Percentiles rank a stretch among this genome's conserved stretches.
These are phyloP conservation scores for Penicillium silybi DNA, from an alignment of 495 filamentous ascomycete species.

Conservation along the genomic window DNA sequence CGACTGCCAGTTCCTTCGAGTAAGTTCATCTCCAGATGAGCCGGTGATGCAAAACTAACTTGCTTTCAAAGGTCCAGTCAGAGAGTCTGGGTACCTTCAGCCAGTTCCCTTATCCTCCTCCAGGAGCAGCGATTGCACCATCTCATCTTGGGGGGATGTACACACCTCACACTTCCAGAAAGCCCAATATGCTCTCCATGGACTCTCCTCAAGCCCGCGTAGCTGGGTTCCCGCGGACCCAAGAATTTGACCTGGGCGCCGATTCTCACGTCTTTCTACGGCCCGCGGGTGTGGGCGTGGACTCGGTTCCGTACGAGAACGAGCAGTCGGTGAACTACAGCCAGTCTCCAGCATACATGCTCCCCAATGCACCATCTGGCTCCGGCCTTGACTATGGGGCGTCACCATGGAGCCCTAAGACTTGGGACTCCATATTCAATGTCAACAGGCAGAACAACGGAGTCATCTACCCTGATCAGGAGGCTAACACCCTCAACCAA, in stretches of 20 bases:
- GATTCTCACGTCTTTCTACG: slow-evolving; percentile 22
- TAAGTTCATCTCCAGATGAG: slow-evolving; percentile 35
- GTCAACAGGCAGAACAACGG: slow-evolving; percentile 16
- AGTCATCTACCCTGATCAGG: slow-evolving; percentile 27
- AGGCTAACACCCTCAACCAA: slow-evolving; percentile 19
- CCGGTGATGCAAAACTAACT: not conserved
- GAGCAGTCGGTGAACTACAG: slow-evolving; percentile 22
- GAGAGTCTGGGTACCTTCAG: slow-evolving; percentile 19
- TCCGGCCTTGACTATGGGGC: slow-evolving; percentile 24
- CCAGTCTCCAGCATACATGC: slow-evolving; percentile 28
- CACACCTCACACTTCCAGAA: slow-evolving; percentile 13
- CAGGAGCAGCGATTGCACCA: slow-evolving; percentile 13
- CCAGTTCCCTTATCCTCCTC: slow-evolving; percentile 29
- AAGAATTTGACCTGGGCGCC: slow-evolving; percentile 26
- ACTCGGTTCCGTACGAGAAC: slow-evolving; percentile 31
- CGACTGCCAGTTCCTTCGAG: slow-evolving; percentile 74
- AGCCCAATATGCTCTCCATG: slow-evolving; percentile 12
- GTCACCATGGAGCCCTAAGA: slow-evolving; percentile 23
- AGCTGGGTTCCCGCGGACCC: slow-evolving; percentile 16
- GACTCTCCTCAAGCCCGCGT: slow-evolving; percentile 17
- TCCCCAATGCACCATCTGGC: slow-evolving; percentile 23
- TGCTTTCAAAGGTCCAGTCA: slow-evolving; percentile 11
- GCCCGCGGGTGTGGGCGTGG: slow-evolving; percentile 11
- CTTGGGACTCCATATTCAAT: slow-evolving; percentile 24
- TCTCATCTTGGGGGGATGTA: slow-evolving; percentile 23